Conservation (phyloP, 2,329 filamentous ascomycete genomes). For the Trichoderma harzianum region DNA sequence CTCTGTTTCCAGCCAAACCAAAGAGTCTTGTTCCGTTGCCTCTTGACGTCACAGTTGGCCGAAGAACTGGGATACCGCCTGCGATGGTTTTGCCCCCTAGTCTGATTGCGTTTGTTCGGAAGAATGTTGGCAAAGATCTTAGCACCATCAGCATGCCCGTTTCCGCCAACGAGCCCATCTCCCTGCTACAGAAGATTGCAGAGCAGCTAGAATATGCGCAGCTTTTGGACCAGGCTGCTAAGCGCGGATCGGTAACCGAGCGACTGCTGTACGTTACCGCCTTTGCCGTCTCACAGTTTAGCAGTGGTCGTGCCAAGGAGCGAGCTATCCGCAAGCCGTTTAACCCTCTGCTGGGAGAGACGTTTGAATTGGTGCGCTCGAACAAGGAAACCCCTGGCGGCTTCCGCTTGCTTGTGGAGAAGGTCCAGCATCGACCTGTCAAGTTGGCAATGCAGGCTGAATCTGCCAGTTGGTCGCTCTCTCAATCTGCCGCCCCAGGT, state of each 20-base stretch:
- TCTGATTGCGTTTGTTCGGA: constrained; percentile 88
- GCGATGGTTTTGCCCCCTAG: constrained; percentile 81
- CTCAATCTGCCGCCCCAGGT: constrained; percentile 80
- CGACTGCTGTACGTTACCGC: constrained; percentile 82
- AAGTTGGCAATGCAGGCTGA: constrained; percentile 93
- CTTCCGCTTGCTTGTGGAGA: constrained; percentile 90
- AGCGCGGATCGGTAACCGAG: constrained; percentile 58
- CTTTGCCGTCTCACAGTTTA: constrained; percentile 86
- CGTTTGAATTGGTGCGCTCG: constrained; percentile 84
- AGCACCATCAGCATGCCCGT: constrained; percentile 98
- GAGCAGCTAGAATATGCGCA: constrained; percentile 90
- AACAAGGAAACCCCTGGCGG: constrained; percentile 69
- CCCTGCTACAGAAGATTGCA: constrained; percentile 80
- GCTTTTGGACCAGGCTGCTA: constrained; percentile 72
- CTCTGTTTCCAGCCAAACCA: constrained; percentile 70
- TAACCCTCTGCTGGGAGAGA: constrained; percentile 95
- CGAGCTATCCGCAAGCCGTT: constrained; percentile 93
- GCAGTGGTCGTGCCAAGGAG: constrained; percentile 78
- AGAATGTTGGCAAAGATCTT: constrained; percentile 96
- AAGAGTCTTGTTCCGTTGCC: constrained; percentile 77
- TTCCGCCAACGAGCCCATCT: constrained; percentile 89
- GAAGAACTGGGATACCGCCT: constrained; percentile 67
- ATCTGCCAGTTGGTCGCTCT: constrained; percentile 76
- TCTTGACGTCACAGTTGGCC: constrained; percentile 58
- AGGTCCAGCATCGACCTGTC: constrained; percentile 89